A percentile compares a stretch with the other conserved stretches of the same genome.
Evolutionary conservation across 2,329 filamentous ascomycete genomes (phyloP).

Genomic region (Arthrobotrys megalospora): DNA sequence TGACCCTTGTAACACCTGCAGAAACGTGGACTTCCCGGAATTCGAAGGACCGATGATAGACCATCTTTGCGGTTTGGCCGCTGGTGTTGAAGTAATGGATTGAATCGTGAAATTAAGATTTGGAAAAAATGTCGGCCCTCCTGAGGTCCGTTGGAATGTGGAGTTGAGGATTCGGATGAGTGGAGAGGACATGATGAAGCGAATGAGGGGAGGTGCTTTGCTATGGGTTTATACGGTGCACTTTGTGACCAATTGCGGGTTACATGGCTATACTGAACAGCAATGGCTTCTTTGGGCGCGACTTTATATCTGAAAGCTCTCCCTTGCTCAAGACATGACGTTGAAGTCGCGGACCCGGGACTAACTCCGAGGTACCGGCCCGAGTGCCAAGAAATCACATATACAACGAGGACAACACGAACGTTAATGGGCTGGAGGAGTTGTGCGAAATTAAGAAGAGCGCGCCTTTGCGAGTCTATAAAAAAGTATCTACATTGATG

Average conservation of each 20-base stretch:
- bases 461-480: slow-evolving; percentile 1
- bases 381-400: slow-evolving; percentile 73
- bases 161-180: slow-evolving; percentile 78
- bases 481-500: slow-evolving; percentile 1
- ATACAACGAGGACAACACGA: slow-evolving; percentile 91
- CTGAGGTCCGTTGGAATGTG: slow-evolving; percentile 86
- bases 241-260: slow-evolving; percentile 31
- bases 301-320: not conserved
- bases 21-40: slow-evolving; percentile 84
- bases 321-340: slow-evolving; percentile 5
- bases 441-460: slow-evolving; percentile 65
- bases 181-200: slow-evolving; percentile 66
- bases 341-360: slow-evolving; percentile 57
- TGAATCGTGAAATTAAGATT: slow-evolving; percentile 80
- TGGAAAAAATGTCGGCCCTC: slow-evolving; percentile 81
- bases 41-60: slow-evolving; percentile 85
- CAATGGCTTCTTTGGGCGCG: not conserved
- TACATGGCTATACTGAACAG: not conserved
- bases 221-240: slow-evolving; percentile 82
- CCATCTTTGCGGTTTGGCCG: slow-evolving; percentile 75
- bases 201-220: slow-evolving; percentile 92
- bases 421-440: slow-evolving; percentile 65
- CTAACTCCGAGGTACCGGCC: slow-evolving; percentile 1
- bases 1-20: slow-evolving; percentile 83
- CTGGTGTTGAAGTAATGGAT: slow-evolving; percentile 69